Base-by-base conservation (phyloP, 1,284 basidiomycete species). In the Microbotryomycetes sp. region DNA sequence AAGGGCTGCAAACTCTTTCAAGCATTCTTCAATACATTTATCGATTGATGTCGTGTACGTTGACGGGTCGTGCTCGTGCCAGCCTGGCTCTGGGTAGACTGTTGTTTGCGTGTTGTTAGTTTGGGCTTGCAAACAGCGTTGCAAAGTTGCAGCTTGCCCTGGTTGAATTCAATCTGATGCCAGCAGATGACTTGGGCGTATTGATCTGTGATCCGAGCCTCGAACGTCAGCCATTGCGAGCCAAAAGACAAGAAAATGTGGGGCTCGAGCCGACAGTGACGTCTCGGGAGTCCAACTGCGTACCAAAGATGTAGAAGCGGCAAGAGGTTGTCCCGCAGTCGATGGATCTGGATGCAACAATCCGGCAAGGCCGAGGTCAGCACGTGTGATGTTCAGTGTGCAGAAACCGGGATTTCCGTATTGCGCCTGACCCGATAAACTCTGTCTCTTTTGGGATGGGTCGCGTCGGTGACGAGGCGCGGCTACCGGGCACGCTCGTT, bases 1-100 rank as follows among this genome's bases (percentile, higher is more conserved):
- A 21, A 81, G 79, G 54, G 78, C 79, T 73, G 92, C 88, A 66
- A 98, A 80, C 63, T 83, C 79, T 70, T 83, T 81, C 57, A 87
- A 80, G 5, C 89, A 85, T 60, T 83, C 81, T 54, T 82, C 81
- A 67, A 97, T 88, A 76, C 90, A 93, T 59, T 80, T 78, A 57
- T 90, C 83, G 66, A 89, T 87, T 61, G 85, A 82, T 60, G 83
- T 78, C 68, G 88, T 83, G 70, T 97, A 88, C 73, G 93, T 91
- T 52, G 82, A 79, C 1, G 91, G 84, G 73, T 96, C 87, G 75
- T 98, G 96, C 69, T 94, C 92, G 75, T 97, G 94, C 94, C 94
- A 97, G 67, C 85, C 89, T 69, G 57, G 67, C 41, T 65, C 55
- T 15, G 54, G 59, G 31, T 68, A 57, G 41, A 64, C 56, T 61